Conservation (phyloP, 148 eudicot species). For the Heliosperma pusillum region DNA sequence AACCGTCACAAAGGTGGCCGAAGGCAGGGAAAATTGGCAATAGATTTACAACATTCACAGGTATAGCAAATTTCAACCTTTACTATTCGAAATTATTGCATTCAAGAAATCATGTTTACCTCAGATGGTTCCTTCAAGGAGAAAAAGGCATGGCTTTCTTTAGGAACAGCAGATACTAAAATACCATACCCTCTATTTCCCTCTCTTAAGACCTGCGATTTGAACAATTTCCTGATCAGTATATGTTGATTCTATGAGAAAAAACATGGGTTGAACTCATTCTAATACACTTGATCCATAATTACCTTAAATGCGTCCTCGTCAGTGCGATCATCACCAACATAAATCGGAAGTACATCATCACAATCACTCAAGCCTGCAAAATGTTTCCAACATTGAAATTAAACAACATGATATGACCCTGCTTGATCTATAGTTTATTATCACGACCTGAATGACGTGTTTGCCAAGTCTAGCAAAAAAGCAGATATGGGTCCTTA, state of each 20-base stretch:
- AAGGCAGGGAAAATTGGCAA: too few species aligned
- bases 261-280: not conserved
- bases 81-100: not conserved
- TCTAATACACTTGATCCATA: not conserved
- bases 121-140: slow-evolving; percentile 87
- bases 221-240: slow-evolving; percentile 12
- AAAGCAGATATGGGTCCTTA: slow-evolving; percentile 14
- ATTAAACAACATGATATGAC: too few species aligned
- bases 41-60: too few species aligned
- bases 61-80: too few species aligned
- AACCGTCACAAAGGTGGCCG: too few species aligned
- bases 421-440: too few species aligned
- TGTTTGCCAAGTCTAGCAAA: too few species aligned
- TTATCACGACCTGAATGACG: too few species aligned
- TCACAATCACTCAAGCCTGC: slow-evolving; percentile 58
- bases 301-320: slow-evolving; percentile 97
- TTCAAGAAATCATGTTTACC: slow-evolving; percentile 35
- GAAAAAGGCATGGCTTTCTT: slow-evolving; percentile 80
- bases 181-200: slow-evolving; percentile 77
- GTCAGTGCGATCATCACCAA: slow-evolving; percentile 96
- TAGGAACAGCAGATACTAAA: slow-evolving; percentile 70
- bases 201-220: slow-evolving; percentile 64
- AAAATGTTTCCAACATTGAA: not conserved
- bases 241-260: not conserved
- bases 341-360: slow-evolving; percentile 83